phyloP scores from a whole-genome alignment of 2,329 filamentous ascomycete species.

The Fusarium xyrophilum region DNA sequence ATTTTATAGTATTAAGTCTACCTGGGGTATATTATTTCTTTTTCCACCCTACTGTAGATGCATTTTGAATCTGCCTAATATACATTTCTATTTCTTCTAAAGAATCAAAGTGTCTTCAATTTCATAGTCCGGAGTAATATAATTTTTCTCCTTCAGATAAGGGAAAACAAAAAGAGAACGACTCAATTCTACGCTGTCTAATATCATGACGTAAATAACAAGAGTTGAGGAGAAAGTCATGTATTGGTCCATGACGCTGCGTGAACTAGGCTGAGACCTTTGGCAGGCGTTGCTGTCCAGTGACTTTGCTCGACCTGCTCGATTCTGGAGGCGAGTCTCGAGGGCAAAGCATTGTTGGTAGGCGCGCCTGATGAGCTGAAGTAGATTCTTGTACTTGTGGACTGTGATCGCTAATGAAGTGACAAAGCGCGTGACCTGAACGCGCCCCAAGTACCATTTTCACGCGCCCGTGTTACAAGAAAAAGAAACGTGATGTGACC shows the following conservation, averaged over 20 bases:
- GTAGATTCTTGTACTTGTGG: constrained; percentile 2
- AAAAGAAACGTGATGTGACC: constrained; percentile 30
- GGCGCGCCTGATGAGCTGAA: constrained; percentile 31
- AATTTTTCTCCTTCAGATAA: not conserved
- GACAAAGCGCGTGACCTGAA: constrained; percentile 28
- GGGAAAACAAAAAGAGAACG: too few relatives aligned
- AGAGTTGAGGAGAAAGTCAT: not conserved
- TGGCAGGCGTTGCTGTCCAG: constrained; percentile 36
- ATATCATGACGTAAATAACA: not conserved
- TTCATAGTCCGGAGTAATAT: not conserved
- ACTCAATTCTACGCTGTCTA: not conserved
- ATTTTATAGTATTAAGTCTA: too few relatives aligned
- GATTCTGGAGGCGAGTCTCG: constrained; percentile 24
- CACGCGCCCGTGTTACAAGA: constrained; percentile 27
- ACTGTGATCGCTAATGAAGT: not conserved
- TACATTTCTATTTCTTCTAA: not conserved
- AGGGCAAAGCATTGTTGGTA: constrained; percentile 5
- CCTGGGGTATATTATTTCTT: too few relatives aligned
- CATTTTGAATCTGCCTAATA: constrained; percentile 5
- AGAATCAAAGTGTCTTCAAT: not conserved
- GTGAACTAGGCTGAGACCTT: constrained; percentile 25
- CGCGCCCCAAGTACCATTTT: constrained; percentile 20
- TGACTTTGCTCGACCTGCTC: constrained; percentile 30
- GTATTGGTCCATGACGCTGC: constrained; percentile 13
- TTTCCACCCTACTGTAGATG: too few relatives aligned